Evolutionary conservation across 768 basidiomycete species (phyloP).

Genomic region (Leccinum pellstonianum): DNA sequence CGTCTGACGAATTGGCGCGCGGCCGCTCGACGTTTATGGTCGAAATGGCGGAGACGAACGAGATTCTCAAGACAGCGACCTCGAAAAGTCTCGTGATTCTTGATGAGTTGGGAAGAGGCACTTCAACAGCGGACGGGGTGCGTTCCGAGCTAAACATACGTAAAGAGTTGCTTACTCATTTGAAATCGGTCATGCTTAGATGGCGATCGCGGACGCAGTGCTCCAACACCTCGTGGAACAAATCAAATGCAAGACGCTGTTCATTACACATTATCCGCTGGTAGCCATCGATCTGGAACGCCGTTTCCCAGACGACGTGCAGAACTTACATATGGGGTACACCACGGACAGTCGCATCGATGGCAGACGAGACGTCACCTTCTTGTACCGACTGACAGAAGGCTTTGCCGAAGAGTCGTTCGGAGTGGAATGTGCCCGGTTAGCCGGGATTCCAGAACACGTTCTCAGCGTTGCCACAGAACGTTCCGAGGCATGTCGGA

Average conservation of each 20-base stretch:
- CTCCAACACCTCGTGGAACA: conserved; percentile 64
- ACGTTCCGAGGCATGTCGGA: conserved; percentile 55
- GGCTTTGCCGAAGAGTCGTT: conserved; percentile 85
- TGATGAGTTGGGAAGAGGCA: conserved; percentile 89
- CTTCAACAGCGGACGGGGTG: conserved; percentile 88
- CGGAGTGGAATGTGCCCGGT: conserved; percentile 87
- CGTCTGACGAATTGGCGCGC: conserved; percentile 82
- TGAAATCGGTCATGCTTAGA: conserved; percentile 38
- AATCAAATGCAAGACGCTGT: conserved; percentile 71
- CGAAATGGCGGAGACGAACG: conserved; percentile 91
- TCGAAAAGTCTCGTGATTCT: conserved; percentile 80
- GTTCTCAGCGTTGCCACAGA: conserved; percentile 62
- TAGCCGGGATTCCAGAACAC: conserved; percentile 76
- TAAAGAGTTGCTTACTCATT: neutral
- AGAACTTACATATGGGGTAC: conserved; percentile 89
- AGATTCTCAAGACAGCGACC: conserved; percentile 79
- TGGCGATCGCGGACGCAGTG: conserved; percentile 85
- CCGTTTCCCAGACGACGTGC: conserved; percentile 56
- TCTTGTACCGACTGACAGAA: conserved; percentile 72
- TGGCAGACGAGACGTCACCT: conserved; percentile 78
- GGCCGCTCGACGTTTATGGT: conserved; percentile 97
- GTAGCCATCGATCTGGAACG: conserved; percentile 68
- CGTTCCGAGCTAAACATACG: conserved; percentile 6
- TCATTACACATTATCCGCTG: conserved; percentile 93
- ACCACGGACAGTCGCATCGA: conserved; percentile 65